These are phyloP conservation scores for Yarrowia divulgata DNA, from an alignment of 805 yeast genomes.

Conservation along the genomic window DNA sequence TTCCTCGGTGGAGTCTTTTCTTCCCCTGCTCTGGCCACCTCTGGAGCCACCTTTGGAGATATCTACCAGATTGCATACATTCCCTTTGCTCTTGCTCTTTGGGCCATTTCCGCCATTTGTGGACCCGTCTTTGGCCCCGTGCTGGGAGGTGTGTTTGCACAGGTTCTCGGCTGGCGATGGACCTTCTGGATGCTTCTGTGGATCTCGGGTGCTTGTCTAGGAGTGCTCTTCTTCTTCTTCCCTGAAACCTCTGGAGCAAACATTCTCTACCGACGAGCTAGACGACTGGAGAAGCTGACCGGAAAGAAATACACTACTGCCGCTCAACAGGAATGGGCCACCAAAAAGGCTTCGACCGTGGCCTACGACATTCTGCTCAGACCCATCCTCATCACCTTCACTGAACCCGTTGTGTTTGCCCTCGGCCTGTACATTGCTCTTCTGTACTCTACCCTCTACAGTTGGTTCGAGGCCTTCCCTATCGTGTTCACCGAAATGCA, in stretches of 20 bases:
- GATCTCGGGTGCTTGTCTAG: conserved; percentile 3
- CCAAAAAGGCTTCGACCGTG: background rate
- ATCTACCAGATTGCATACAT: background rate
- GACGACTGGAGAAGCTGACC: background rate
- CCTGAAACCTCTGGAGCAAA: background rate
- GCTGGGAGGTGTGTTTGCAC: background rate
- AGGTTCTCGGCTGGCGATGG: conserved; percentile 9
- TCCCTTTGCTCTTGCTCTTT: conserved; percentile 6
- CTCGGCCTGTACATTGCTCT: conserved; percentile 11
- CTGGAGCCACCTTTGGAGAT: conserved; percentile 12
- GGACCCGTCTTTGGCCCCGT: conserved; percentile 9
- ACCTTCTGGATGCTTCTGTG: conserved; percentile 11
- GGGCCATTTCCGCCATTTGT: conserved; percentile 2
- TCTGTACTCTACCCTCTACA: conserved; percentile 3
- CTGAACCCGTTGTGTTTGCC: background rate
- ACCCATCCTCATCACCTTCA: conserved; percentile 7
- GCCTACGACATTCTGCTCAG: conserved; percentile 10
- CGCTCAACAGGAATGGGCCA: background rate
- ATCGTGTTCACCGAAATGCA: background rate
- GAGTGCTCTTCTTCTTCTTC: background rate
- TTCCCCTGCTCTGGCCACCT: background rate
- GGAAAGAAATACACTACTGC: background rate
- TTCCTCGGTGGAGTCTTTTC: conserved; percentile 4
- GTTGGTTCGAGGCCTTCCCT: conserved; percentile 9
- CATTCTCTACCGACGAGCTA: conserved; percentile 6